phyloP scores from a whole-genome alignment of 23 red algal genomes.

The Gracilaria domingensis region DNA sequence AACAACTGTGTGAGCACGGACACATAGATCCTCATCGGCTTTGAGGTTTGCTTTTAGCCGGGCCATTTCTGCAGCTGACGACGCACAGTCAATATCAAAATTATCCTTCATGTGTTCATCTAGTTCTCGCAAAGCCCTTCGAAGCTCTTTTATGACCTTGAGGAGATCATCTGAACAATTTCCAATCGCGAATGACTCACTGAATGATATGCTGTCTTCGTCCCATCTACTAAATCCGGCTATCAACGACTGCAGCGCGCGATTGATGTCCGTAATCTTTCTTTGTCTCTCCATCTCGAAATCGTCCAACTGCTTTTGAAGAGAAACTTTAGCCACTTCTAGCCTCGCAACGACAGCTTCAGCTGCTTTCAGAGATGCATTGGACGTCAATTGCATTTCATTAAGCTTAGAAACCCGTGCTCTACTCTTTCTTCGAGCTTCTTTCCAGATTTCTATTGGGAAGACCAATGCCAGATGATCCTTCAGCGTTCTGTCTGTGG shows the following conservation, averaged over 20 bases:
- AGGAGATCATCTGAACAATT: background rate
- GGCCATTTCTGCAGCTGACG: constrained; percentile 40
- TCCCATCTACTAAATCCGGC: constrained; percentile 30
- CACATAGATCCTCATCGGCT: constrained; percentile 7
- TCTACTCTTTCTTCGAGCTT: constrained; percentile 30
- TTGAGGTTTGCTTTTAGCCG: background rate
- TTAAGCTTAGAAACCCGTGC: constrained; percentile 23
- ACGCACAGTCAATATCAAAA: constrained; percentile 12
- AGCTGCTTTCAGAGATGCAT: constrained; percentile 40
- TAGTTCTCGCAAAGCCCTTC: constrained; percentile 14
- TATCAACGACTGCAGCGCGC: background rate
- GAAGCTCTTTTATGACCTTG: constrained; percentile 25
- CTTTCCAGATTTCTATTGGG: constrained; percentile 66
- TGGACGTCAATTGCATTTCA: constrained; percentile 7
- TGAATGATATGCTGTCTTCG: constrained; percentile 37
- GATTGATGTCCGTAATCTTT: background rate
- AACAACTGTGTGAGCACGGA: background rate
- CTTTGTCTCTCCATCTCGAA: constrained; percentile 39
- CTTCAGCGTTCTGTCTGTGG: constrained; percentile 52
- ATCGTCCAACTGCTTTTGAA: constrained; percentile 1
- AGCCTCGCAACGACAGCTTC: constrained; percentile 30
- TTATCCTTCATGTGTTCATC: constrained; percentile 30
- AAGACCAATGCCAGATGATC: constrained; percentile 67
- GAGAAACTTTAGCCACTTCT: constrained; percentile 2
- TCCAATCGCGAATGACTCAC: constrained; percentile 19